Conservation (phyloP, 768 basidiomycete genomes). For the Myochromella boudieri region DNA sequence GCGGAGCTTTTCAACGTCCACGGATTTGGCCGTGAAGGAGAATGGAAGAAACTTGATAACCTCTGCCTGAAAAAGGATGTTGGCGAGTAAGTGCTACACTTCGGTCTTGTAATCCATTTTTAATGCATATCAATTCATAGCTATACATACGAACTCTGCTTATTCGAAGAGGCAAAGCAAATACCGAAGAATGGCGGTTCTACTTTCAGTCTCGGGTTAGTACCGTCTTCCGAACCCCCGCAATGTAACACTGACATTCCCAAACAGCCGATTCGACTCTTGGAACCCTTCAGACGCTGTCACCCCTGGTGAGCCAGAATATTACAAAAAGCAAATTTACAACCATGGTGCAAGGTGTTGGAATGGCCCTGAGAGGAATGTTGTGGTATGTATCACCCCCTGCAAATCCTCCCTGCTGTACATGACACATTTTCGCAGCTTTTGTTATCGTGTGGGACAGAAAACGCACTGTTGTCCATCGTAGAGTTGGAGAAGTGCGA, state of each 20-base stretch:
- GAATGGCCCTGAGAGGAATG: constrained; percentile 92
- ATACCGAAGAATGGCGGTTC: constrained; percentile 81
- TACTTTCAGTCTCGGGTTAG: constrained; percentile 81
- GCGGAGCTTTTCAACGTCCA: constrained; percentile 61
- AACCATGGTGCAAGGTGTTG: constrained; percentile 87
- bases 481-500: constrained; percentile 96
- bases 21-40: constrained; percentile 77
- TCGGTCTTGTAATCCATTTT: background rate
- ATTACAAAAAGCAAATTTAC: constrained; percentile 83
- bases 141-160: constrained; percentile 92
- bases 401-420: background rate
- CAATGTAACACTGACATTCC: background rate
- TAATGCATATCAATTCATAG: constrained; percentile 35
- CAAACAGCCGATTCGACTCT: constrained; percentile 63
- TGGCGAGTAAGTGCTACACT: constrained; percentile 74
- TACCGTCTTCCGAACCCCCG: constrained; percentile 11
- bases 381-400: constrained; percentile 51
- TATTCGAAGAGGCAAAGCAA: constrained; percentile 87
- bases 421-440: constrained; percentile 47
- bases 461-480: constrained; percentile 77
- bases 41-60: constrained; percentile 94
- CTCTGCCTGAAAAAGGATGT: constrained; percentile 77
- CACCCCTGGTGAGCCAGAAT: constrained; percentile 62
- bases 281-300: constrained; percentile 73
- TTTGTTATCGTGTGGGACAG: constrained; percentile 78